phyloP scores from a whole-genome alignment of 257 asterid genomes.

The Galeopsis tetrahit region DNA sequence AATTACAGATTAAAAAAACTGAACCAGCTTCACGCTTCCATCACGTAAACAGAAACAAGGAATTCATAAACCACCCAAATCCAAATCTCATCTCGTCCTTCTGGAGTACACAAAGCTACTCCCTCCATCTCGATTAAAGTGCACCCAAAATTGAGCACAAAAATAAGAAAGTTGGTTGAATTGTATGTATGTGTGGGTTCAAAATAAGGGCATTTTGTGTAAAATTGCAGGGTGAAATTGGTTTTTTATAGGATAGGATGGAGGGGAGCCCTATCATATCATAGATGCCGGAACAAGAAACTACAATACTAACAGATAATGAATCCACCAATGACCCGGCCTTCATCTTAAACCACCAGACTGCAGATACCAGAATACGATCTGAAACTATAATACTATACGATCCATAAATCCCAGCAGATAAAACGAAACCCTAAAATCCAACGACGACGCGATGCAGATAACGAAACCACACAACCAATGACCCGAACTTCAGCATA shows the following conservation, averaged over 20 bases:
- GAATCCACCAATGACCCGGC: no score
- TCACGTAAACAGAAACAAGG: not conserved
- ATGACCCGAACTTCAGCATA: not conserved
- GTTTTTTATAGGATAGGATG: no score
- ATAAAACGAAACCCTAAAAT: not conserved
- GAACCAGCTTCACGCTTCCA: constrained; percentile 30
- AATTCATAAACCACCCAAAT: not conserved
- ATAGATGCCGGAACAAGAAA: not conserved
- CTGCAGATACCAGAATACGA: not conserved
- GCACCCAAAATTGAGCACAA: no score
- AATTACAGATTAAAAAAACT: constrained; percentile 23
- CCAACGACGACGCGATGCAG: not conserved
- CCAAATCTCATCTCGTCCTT: not conserved
- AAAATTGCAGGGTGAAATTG: no score
- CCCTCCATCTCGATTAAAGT: no score
- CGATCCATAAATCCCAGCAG: not conserved
- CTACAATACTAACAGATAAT: no score
- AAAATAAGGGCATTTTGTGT: no score
- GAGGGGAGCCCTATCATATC: not conserved
- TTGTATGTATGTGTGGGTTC: no score
- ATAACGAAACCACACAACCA: not conserved
- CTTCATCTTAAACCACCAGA: no score
- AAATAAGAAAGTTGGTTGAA: no score
- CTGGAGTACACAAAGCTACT: not conserved
- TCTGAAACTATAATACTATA: not conserved